Conservation (phyloP, 805 yeast species). For the Kluyveromyces lactis region DNA sequence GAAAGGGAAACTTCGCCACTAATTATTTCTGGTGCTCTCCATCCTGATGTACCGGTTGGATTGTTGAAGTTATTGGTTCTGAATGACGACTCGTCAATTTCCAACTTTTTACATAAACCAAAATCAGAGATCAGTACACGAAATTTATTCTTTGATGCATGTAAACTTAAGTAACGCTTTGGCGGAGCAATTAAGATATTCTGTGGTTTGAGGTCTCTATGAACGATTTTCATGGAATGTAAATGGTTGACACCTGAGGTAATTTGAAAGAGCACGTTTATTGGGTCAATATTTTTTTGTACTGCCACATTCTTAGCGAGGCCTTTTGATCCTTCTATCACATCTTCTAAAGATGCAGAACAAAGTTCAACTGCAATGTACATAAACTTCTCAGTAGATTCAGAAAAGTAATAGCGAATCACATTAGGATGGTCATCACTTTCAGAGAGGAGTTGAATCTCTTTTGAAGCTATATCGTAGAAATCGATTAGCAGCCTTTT, state of each 20-base stretch:
- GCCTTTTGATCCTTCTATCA: slow-evolving; percentile 47
- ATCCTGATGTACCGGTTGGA: slow-evolving; percentile 95
- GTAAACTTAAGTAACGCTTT: slow-evolving; percentile 31
- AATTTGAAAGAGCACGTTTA: slow-evolving; percentile 59
- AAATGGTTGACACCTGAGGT: slow-evolving; percentile 79
- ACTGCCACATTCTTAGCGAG: slow-evolving; percentile 28
- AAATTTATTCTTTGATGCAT: slow-evolving; percentile 11
- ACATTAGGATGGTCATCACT: slow-evolving; percentile 97
- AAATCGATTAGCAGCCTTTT: slow-evolving; percentile 90
- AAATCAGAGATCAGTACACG: slow-evolving; percentile 87
- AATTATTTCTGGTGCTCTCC: slow-evolving; percentile 94
- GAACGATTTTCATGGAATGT: slow-evolving; percentile 86
- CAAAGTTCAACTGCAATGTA: slow-evolving; percentile 93
- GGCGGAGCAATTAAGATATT: slow-evolving; percentile 79
- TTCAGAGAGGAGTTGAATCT: slow-evolving; percentile 77
- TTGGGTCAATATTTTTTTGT: slow-evolving; percentile 38
- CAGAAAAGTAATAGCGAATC: slow-evolving; percentile 87
- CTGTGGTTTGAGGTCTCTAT: slow-evolving; percentile 91
- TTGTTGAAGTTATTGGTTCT: slow-evolving; percentile 77
- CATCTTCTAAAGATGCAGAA: slow-evolving; percentile 79
- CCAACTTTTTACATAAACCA: slow-evolving; percentile 89
- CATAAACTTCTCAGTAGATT: slow-evolving; percentile 75
- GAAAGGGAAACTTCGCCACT: slow-evolving; percentile 17
- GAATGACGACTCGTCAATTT: slow-evolving; percentile 87
- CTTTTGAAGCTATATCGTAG: slow-evolving; percentile 90